Evolutionary conservation across 1,284 basidiomycete genomes (phyloP).

Genomic region (Ganoderma lingzhi): DNA sequence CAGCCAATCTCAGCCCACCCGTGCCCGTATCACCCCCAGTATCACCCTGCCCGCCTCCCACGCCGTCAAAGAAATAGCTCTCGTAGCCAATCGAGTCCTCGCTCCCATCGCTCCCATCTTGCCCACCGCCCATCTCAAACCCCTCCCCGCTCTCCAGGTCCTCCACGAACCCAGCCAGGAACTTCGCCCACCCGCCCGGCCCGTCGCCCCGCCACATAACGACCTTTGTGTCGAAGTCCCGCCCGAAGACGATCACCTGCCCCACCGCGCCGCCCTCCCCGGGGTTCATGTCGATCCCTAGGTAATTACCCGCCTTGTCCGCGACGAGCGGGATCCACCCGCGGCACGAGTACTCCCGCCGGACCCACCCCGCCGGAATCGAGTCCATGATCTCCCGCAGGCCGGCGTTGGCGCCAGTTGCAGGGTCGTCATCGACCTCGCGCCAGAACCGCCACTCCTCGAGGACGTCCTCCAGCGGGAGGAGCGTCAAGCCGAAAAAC

Average conservation of each 20-base stretch:
- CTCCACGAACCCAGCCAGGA: slow-evolving; percentile 93
- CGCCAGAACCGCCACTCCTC: slow-evolving; percentile 96
- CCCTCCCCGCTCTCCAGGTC: slow-evolving; percentile 92
- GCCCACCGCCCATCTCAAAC: slow-evolving; percentile 74
- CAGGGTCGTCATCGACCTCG: slow-evolving; percentile 86
- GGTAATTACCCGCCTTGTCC: slow-evolving; percentile 96
- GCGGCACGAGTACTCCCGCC: slow-evolving; percentile 89
- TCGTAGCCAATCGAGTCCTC: slow-evolving; percentile 90
- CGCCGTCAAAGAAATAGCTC: slow-evolving; percentile 85
- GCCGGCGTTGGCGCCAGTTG: slow-evolving; percentile 76
- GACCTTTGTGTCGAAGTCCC: slow-evolving; percentile 98
- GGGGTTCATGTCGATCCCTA: slow-evolving; percentile 95
- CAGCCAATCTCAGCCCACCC: slow-evolving; percentile 74
- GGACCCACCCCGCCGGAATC: slow-evolving; percentile 92
- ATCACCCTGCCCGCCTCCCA: slow-evolving; percentile 75
- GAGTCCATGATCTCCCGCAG: slow-evolving; percentile 86
- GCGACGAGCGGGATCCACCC: slow-evolving; percentile 97
- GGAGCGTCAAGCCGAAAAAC: slow-evolving; percentile 86
- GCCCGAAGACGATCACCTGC: slow-evolving; percentile 97
- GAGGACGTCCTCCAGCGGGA: slow-evolving; percentile 89
- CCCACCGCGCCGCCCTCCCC: slow-evolving; percentile 80
- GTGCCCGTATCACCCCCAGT: slow-evolving; percentile 77
- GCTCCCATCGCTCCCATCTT: slow-evolving; percentile 64
- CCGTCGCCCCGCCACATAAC: slow-evolving; percentile 95
- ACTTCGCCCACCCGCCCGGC: slow-evolving; percentile 92